Conservation (phyloP, 257 asterid genomes). For the Fraxinus excelsior region DNA sequence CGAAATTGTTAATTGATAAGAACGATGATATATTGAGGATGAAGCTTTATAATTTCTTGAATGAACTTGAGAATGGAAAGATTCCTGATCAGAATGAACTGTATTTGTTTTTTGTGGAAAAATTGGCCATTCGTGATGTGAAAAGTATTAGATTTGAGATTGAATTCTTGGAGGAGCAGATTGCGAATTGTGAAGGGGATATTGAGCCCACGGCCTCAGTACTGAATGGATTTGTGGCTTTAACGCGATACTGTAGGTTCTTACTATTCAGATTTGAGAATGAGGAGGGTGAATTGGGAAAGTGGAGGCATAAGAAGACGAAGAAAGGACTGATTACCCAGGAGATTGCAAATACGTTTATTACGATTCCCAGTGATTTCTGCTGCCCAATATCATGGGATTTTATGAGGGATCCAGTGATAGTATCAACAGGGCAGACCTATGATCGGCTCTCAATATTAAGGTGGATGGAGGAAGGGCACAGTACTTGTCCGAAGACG, state of each 20-base stretch:
- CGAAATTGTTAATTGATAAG: constrained; percentile 54
- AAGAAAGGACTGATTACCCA: constrained; percentile 56
- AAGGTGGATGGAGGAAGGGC: constrained; percentile 94
- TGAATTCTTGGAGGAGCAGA: constrained; percentile 92
- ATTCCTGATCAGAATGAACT: constrained; percentile 55
- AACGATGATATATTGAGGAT: constrained; percentile 59
- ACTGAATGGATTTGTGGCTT: constrained; percentile 72
- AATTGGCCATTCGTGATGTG: constrained; percentile 53
- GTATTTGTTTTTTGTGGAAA: constrained; percentile 53
- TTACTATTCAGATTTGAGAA: constrained; percentile 76
- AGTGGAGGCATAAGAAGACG: constrained; percentile 42
- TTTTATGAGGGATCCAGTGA: constrained; percentile 87
- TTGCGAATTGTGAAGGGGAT: constrained; percentile 78
- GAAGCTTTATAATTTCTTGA: constrained; percentile 65
- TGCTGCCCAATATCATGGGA: constrained; percentile 83
- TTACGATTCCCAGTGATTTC: constrained; percentile 75
- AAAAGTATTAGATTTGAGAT: constrained; percentile 67
- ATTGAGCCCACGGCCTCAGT: constrained; percentile 72
- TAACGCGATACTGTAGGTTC: constrained; percentile 73
- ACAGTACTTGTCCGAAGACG: constrained; percentile 72
- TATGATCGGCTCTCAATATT: constrained; percentile 77
- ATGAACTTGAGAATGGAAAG: constrained; percentile 69
- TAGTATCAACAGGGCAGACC: constrained; percentile 87
- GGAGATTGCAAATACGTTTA: constrained; percentile 74
- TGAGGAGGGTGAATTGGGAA: constrained; percentile 65